Evolutionary conservation across 352 stramenopile genomes (phyloP).

Genomic region (Globisporangium echinulatum): DNA sequence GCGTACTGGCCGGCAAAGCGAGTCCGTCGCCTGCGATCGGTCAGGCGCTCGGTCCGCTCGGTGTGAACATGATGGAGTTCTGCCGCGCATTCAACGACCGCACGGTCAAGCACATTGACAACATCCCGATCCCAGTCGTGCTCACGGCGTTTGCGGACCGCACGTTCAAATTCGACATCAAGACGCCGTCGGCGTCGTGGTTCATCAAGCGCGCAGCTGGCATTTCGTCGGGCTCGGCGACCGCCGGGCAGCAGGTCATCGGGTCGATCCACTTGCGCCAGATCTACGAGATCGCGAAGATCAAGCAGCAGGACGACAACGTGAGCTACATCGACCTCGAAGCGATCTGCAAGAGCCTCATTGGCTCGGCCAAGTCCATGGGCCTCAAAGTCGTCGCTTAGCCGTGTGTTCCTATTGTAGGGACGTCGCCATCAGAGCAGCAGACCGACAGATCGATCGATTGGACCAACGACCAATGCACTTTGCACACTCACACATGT

Average conservation of each 20-base stretch:
- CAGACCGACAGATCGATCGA: too few species aligned
- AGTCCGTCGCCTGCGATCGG: slow-evolving; percentile 84
- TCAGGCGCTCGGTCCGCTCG: slow-evolving; percentile 93
- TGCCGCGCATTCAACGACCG: slow-evolving; percentile 99
- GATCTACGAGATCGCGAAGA: slow-evolving; percentile 97
- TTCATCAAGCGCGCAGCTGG: slow-evolving; percentile 90
- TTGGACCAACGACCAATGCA: not conserved
- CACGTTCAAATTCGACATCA: slow-evolving; percentile 95
- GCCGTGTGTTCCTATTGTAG: too few species aligned
- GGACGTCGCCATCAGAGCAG: too few species aligned
- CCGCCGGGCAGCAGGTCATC: slow-evolving; percentile 64
- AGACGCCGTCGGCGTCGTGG: slow-evolving; percentile 93
- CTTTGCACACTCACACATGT: not conserved
- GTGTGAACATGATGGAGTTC: slow-evolving; percentile 99
- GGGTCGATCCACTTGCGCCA: slow-evolving; percentile 91
- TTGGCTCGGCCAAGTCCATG: slow-evolving; percentile 91
- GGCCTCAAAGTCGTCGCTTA: slow-evolving; percentile 73
- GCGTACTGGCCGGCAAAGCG: slow-evolving; percentile 78
- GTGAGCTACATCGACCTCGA: slow-evolving; percentile 90
- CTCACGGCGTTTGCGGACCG: slow-evolving; percentile 92
- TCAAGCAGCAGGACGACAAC: slow-evolving; percentile 95
- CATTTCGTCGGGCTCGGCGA: slow-evolving; percentile 71
- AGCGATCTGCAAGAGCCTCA: slow-evolving; percentile 90
- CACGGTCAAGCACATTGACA: slow-evolving; percentile 88
- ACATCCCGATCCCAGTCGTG: slow-evolving; percentile 90